Evolutionary conservation across 805 yeast genomes (phyloP), one percentile per base, ranked within the genome.

Genomic region (Candida krabiensis): DNA sequence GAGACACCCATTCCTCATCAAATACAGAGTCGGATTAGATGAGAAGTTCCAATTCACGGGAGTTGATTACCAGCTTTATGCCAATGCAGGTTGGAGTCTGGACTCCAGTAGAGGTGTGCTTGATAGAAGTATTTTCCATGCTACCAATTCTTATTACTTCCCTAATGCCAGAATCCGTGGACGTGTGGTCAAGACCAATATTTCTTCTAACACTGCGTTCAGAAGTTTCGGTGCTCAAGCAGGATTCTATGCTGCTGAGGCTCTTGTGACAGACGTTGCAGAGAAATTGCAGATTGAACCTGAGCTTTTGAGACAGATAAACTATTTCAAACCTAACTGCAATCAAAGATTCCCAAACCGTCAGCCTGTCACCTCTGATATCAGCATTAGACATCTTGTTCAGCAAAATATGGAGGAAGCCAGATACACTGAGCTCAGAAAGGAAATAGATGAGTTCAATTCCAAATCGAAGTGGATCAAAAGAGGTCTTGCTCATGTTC

Each of bases 161-260:
- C 73, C 72, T 3, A 66, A 68, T 44, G 69, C 65, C 12, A 40
- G 55, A 25, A 60, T 70, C 21, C 43, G 52, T 16, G 72, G 68
- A 4, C 55, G 52, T 28, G 67, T 70, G 3, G 70, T 73, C 47
- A 60, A 61, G 43, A 71, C 77, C 9, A 70, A 70, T 42, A 57
- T 64, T 9, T 73, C 73, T 2, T 68, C 75, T 3, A 71, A 71
- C 48, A 71, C 77, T 3, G 77, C 77, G 4, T 71, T 63, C 46
- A 59, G 77, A 41, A 73, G 75, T 3, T 71, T 71, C 49, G 77
- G 77, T 17, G 76, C 73, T 3, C 76, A 74, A 7, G 76, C 72
- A 37, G 77, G 76, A 4, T 69, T 71, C 69, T 69, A 64, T 40
- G 58, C 62, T 23, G 67, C 68, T 4, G 77, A 71, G 43, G 47